phyloP scores from a whole-genome alignment of 2,329 filamentous ascomycete species.

The Apiospora malaysiana region DNA sequence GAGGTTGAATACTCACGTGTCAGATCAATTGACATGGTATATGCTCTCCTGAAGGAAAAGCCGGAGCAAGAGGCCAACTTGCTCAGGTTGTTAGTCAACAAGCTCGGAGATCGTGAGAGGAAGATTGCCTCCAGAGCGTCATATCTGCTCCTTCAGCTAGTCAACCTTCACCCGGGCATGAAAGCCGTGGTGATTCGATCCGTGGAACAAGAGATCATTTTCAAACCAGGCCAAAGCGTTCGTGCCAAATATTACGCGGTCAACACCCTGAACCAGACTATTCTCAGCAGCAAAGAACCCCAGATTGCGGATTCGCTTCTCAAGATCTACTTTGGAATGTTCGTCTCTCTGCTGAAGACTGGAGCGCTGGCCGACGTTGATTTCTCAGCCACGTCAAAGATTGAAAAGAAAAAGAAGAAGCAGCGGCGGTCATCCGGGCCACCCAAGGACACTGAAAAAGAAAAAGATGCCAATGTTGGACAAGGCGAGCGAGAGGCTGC shows the following conservation, averaged over 20 bases:
- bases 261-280: constrained; percentile 96
- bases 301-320: constrained; percentile 80
- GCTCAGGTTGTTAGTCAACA: constrained; percentile 90
- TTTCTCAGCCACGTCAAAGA: constrained; percentile 41
- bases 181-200: constrained; percentile 84
- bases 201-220: constrained; percentile 86
- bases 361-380: constrained; percentile 49
- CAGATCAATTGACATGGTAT: constrained; percentile 88
- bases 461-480: constrained; percentile 42
- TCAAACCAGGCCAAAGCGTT: constrained; percentile 83
- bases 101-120: constrained; percentile 91
- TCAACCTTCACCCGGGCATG: constrained; percentile 91
- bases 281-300: constrained; percentile 84
- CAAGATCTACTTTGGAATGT: constrained; percentile 90
- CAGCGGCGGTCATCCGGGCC: constrained; percentile 36
- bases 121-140: constrained; percentile 95
- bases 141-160: constrained; percentile 89
- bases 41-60: constrained; percentile 89
- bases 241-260: constrained; percentile 95
- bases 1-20: constrained; percentile 93
- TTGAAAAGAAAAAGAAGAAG: constrained; percentile 59
- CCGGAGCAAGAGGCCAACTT: constrained; percentile 97
- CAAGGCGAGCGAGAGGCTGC: constrained; percentile 70
- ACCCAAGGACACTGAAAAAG: constrained; percentile 41
- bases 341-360: constrained; percentile 79